A percentile compares a stretch with the other conserved stretches of the same genome.
Evolutionary conservation across 2,329 filamentous ascomycete species (phyloP).

Genomic region (Clathrospora elynae): DNA sequence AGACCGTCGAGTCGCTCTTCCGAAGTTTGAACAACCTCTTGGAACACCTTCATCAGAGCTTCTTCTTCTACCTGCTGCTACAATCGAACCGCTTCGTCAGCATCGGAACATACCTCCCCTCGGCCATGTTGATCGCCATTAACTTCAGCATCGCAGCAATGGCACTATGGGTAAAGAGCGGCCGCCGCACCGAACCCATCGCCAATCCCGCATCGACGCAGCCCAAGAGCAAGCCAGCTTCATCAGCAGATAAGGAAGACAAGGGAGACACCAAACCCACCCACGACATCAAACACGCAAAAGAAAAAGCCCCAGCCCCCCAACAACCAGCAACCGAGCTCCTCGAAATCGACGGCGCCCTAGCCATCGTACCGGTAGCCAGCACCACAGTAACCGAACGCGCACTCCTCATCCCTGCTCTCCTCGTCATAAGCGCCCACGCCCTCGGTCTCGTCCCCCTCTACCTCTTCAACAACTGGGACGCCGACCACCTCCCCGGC

Average conservation of each 20-base stretch:
- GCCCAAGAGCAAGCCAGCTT: constrained; percentile 51
- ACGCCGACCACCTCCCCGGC: constrained; percentile 52
- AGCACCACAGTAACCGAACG: constrained; percentile 59
- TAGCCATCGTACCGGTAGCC: constrained; percentile 48
- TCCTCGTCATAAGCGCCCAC: constrained; percentile 73
- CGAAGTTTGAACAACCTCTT: constrained; percentile 94
- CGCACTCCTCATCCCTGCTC: constrained; percentile 73
- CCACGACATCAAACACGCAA: constrained; percentile 28
- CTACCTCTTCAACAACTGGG: constrained; percentile 80
- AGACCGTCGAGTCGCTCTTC: constrained; percentile 87
- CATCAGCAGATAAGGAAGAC: constrained; percentile 49
- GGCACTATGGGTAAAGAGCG: constrained; percentile 89
- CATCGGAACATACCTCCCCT: constrained; percentile 95
- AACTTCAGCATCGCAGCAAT: constrained; percentile 97
- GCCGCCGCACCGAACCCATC: constrained; percentile 47
- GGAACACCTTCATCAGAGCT: constrained; percentile 96
- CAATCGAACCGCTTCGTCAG: constrained; percentile 91
- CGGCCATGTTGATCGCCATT: constrained; percentile 93
- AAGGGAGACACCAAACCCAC: constrained; percentile 3
- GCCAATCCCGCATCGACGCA: constrained; percentile 36
- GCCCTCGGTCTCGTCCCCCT: constrained; percentile 79
- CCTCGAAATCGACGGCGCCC: constrained; percentile 43
- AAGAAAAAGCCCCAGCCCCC: constrained; percentile 39
- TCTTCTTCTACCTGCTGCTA: constrained; percentile 98
- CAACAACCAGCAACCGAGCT: constrained; percentile 26